Percentiles rank a stretch among this genome's conserved stretches.
These are phyloP conservation scores for Fulvia fulva DNA, from an alignment of 2,329 filamentous ascomycete species.

Conservation along the genomic window DNA sequence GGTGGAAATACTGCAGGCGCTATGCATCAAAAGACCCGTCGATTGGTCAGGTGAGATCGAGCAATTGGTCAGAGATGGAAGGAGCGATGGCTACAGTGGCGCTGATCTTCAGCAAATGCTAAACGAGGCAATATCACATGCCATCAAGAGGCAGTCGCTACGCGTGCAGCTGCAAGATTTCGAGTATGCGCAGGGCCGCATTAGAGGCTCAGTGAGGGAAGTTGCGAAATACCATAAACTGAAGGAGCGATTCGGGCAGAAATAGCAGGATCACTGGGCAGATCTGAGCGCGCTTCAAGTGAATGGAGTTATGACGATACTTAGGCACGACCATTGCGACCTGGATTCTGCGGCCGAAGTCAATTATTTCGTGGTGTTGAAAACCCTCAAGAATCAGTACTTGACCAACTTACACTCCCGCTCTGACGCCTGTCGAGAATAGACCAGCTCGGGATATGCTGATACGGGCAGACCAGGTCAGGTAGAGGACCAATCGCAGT, in stretches of 20 bases:
- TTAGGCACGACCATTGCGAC: too few species aligned
- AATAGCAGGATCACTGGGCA: not conserved
- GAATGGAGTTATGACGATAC: not conserved
- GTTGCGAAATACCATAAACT: slow-evolving; percentile 55
- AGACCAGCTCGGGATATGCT: too few species aligned
- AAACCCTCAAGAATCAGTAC: too few species aligned
- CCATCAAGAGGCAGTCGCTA: slow-evolving; percentile 46
- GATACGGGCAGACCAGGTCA: not conserved
- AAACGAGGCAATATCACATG: slow-evolving; percentile 55
- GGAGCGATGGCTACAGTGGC: slow-evolving; percentile 74
- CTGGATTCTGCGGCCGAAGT: too few species aligned
- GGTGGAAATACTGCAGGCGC: slow-evolving; percentile 75
- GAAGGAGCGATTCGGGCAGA: slow-evolving; percentile 35
- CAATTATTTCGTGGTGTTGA: too few species aligned
- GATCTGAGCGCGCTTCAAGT: not conserved
- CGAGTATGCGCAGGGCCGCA: slow-evolving; percentile 37
- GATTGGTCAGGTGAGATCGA: slow-evolving; percentile 49
- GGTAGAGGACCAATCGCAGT: not conserved
- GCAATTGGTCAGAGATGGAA: slow-evolving; percentile 59
- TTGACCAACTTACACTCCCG: too few species aligned
- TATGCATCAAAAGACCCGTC: slow-evolving; percentile 51
- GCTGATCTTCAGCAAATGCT: slow-evolving; percentile 60
- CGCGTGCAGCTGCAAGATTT: slow-evolving; percentile 49
- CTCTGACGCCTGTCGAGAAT: too few species aligned
- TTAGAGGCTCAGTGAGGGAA: slow-evolving; percentile 54